These are phyloP conservation scores for Strigomonas galati DNA, from an alignment of 208 protist genomes.

Conservation along the genomic window DNA sequence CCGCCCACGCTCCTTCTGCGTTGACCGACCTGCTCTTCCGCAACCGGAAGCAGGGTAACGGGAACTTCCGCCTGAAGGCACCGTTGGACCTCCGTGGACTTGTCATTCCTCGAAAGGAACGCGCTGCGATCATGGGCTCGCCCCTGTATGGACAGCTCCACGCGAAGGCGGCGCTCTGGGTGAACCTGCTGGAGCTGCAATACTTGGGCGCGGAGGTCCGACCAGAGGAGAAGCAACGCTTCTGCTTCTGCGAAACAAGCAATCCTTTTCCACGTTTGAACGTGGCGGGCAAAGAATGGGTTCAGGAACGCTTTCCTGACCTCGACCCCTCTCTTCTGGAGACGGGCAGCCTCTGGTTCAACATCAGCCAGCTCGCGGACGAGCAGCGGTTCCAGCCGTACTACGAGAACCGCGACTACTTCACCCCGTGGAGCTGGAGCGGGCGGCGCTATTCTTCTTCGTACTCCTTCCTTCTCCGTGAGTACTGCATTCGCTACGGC, in stretches of 20 bases:
- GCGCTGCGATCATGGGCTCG: background rate
- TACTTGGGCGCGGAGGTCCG: constrained; percentile 27
- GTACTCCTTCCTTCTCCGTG: constrained; percentile 41
- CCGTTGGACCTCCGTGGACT: background rate
- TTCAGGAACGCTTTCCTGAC: background rate
- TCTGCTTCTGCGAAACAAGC: background rate
- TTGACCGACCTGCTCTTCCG: background rate
- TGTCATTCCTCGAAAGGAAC: background rate
- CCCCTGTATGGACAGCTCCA: background rate
- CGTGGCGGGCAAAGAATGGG: background rate
- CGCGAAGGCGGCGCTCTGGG: constrained; percentile 22
- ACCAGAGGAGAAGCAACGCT: constrained; percentile 20
- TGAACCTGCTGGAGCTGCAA: constrained; percentile 21
- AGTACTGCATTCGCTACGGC: constrained; percentile 48
- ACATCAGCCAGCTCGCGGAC: constrained; percentile 45
- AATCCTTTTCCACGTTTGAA: background rate
- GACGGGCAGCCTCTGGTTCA: constrained; percentile 28
- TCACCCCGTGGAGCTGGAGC: constrained; percentile 22
- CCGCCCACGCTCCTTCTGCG: background rate
- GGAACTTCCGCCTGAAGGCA: background rate
- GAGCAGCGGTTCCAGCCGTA: constrained; percentile 18
- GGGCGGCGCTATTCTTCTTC: constrained; percentile 28
- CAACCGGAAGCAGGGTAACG: background rate
- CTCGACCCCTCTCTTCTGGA: background rate
- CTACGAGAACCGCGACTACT: background rate